Evolutionary conservation across 257 asterid species (phyloP).

Genomic region (Fraxinus anomala): DNA sequence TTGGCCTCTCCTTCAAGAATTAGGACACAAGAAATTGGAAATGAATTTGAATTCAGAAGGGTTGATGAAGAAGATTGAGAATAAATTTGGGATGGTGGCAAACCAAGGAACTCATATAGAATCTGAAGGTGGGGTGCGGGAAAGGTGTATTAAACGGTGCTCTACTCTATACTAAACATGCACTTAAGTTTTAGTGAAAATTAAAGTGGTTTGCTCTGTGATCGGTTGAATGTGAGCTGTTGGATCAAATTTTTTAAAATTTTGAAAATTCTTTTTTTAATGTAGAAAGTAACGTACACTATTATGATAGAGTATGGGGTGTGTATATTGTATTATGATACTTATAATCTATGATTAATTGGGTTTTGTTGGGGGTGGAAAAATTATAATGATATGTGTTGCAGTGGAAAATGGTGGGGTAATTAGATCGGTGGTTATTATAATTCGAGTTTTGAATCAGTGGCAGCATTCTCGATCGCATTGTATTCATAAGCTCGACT

Average conservation of each 20-base stretch:
- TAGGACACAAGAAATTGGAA: background rate
- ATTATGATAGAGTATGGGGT: slow-evolving; percentile 33
- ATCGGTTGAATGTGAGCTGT: slow-evolving; percentile 66
- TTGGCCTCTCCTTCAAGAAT: background rate
- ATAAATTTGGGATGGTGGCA: slow-evolving; percentile 6
- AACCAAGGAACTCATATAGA: slow-evolving; percentile 15
- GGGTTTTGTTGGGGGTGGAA: slow-evolving; percentile 1
- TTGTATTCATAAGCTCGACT: too few species aligned
- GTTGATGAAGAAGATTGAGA: slow-evolving; percentile 12
- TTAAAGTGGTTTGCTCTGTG: background rate
- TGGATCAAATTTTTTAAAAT: slow-evolving; percentile 41
- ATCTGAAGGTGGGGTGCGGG: background rate
- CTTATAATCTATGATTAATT: background rate
- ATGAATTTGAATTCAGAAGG: background rate
- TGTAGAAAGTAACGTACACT: slow-evolving; percentile 59
- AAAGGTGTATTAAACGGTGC: background rate
- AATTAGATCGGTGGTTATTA: background rate
- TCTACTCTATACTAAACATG: too few species aligned
- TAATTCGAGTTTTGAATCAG: background rate
- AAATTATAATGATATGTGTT: background rate
- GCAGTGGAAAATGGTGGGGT: background rate
- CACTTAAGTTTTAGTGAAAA: background rate
- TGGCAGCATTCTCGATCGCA: too few species aligned
- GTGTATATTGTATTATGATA: background rate
- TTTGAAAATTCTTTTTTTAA: slow-evolving; percentile 28